phyloP scores from a whole-genome alignment of 805 yeast genomes.

The Zygosaccharomyces lentus region DNA sequence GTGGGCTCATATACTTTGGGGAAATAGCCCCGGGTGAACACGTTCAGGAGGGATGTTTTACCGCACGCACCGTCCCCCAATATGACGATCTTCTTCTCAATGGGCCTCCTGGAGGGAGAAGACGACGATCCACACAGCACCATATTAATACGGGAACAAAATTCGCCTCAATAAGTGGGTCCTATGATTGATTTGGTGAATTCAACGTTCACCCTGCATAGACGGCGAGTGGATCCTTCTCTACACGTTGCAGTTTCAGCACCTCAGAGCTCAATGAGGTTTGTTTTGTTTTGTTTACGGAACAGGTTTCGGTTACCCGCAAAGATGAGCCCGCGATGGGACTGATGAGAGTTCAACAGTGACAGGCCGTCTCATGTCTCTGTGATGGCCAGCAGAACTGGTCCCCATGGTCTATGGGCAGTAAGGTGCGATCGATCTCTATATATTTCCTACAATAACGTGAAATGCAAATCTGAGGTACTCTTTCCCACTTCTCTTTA shows the following conservation, averaged over 20 bases:
- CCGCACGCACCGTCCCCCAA: slow-evolving; percentile 99
- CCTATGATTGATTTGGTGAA: not conserved
- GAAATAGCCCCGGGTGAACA: slow-evolving; percentile 94
- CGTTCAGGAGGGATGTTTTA: slow-evolving; percentile 89
- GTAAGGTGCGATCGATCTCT: no score
- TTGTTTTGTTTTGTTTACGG: not conserved
- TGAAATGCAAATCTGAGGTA: no score
- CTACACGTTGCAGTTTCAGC: not conserved
- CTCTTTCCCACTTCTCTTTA: no score
- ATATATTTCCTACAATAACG: no score
- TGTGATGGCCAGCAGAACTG: no score
- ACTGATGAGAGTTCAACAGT: not conserved
- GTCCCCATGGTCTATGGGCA: no score
- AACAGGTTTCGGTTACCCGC: not conserved
- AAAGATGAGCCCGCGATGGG: not conserved
- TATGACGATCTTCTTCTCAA: slow-evolving; percentile 88
- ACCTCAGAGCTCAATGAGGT: not conserved
- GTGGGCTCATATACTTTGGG: slow-evolving; percentile 99
- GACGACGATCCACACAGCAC: slow-evolving; percentile 32
- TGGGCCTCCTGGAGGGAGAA: slow-evolving; percentile 37
- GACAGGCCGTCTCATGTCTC: not conserved
- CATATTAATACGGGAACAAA: slow-evolving; percentile 12
- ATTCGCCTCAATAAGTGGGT: not conserved
- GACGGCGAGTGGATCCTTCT: not conserved
- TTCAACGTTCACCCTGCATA: not conserved